Base-by-base conservation (phyloP, 2,329 filamentous ascomycete species). In the Aspergillus hortae region DNA sequence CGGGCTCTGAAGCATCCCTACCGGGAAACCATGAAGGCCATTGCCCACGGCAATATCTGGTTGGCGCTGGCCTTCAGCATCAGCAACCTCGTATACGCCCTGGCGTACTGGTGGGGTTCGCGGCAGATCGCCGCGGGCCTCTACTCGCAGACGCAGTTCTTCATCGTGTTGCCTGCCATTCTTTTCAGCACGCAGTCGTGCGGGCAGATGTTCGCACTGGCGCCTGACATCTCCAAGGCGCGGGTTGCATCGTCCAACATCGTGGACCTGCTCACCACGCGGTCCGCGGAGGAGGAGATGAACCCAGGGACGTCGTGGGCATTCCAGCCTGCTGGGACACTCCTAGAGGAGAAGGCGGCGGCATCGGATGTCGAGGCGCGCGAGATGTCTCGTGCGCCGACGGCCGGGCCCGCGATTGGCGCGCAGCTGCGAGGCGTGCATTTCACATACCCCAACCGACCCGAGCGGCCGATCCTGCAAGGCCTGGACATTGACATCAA, bases 31-130 rank as follows among this genome's bases (percentile, higher is more conserved):
- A 64, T 78, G 42, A 71, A 74, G 41, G 67, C 73, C 15, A 76
- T 76, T 42, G 67, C 77, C 14, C 72, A 73, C 27, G 70, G 71
- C 1, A 77, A 72, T 57, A 60, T 75, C 36, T 76, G 73, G 66
- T 63, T 76, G 43, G 74, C 75, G 1, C 58, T 74, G 36, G 68
- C 72, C 1, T 74, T 72, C 49, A 67, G 67, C 15, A 57, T 73
- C 21, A 80, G 83, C 35, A 87, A 86, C 61, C 76, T 89, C 48
- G 81, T 90, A 30, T 88, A 90, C 63, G 85, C 86, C 0, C 81
- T 92, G 51, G 85, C 87, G 0, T 91, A 90, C 70, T 92, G 87
- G 86, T 91, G 87, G 86, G 88, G 87, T 1, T 80, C 86, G 0
- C 84, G 80, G 58, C 81, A 84, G 58, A 88, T 91, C 54, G 80